Evolutionary conservation across 2,329 filamentous ascomycete genomes (phyloP).

Genomic region (Xylariaceae sp.): DNA sequence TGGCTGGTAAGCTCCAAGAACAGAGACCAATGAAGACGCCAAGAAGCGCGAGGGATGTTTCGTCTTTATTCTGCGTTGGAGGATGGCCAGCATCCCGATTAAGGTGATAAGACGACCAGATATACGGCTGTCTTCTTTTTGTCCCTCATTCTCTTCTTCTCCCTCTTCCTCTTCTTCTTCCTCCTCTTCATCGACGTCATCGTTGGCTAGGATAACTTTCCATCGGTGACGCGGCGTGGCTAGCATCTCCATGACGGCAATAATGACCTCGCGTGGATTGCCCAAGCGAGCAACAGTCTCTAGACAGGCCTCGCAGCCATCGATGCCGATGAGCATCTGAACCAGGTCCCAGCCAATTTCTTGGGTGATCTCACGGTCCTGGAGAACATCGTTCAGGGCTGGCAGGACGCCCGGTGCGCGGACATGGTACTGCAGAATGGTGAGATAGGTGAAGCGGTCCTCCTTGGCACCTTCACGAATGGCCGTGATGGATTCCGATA

Average conservation of each 20-base stretch:
- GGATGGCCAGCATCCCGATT: conserved; percentile 64
- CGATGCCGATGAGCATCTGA: conserved; percentile 63
- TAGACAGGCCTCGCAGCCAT: conserved; percentile 64
- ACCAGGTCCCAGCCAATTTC: conserved; percentile 84
- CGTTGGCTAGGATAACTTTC: conserved; percentile 33
- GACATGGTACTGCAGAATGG: conserved; percentile 52
- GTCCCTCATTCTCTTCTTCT: conserved; percentile 23
- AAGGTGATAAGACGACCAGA: conserved; percentile 59
- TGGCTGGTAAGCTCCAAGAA: conserved; percentile 60
- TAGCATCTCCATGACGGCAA: conserved; percentile 72
- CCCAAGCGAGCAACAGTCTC: conserved; percentile 70
- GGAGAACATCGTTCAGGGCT: conserved; percentile 61
- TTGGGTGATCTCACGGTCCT: conserved; percentile 62
- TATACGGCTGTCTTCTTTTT: conserved; percentile 21
- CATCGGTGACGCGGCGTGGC: conserved; percentile 48
- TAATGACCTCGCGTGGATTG: conserved; percentile 74
- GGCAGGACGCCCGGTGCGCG: conserved; percentile 47
- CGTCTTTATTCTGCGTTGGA: conserved; percentile 70
- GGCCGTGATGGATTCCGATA: conserved; percentile 30
- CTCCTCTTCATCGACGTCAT: conserved; percentile 37
- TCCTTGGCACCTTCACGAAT: conserved; percentile 32
- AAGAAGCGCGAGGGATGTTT: conserved; percentile 75
- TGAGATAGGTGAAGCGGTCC: conserved; percentile 72
- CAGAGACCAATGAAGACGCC: conserved; percentile 67
- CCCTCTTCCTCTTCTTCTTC: conserved; percentile 32